A percentile compares a stretch with the other conserved stretches of the same genome.
Evolutionary conservation across 495 filamentous ascomycete genomes (phyloP).

Genomic region (Neurospora africana): DNA sequence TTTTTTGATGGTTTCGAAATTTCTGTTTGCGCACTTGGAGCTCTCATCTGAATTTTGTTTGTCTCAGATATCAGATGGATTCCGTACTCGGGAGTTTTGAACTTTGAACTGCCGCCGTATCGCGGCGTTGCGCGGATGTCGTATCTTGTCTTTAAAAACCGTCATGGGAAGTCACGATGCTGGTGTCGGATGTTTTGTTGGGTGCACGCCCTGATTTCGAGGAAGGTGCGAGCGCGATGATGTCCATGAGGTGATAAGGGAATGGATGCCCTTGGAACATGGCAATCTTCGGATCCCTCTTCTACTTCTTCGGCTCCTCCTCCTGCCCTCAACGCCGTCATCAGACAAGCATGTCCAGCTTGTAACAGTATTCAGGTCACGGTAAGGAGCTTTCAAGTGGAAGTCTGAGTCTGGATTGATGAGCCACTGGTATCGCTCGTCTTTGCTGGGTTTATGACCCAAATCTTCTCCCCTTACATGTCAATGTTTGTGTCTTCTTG

Average conservation of each 20-base stretch:
- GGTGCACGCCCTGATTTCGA: neutral
- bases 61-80: neutral
- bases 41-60: neutral
- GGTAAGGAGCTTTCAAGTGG: neutral
- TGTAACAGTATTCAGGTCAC: neutral
- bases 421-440: neutral
- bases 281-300: neutral
- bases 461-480: neutral
- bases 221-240: neutral
- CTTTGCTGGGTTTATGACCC: neutral
- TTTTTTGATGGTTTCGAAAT: neutral
- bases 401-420: neutral
- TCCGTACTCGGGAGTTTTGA: neutral
- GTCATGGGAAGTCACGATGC: neutral
- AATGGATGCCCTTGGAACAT: neutral
- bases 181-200: neutral
- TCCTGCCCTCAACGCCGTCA: neutral
- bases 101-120: neutral
- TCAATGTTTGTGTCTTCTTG: neutral
- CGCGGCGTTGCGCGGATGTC: neutral
- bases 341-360: neutral
- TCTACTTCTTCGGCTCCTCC: neutral
- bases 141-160: neutral
- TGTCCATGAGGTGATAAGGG: neutral
- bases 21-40: neutral